Conservation (phyloP, 495 filamentous ascomycete species). For the Tirmania nivea region DNA sequence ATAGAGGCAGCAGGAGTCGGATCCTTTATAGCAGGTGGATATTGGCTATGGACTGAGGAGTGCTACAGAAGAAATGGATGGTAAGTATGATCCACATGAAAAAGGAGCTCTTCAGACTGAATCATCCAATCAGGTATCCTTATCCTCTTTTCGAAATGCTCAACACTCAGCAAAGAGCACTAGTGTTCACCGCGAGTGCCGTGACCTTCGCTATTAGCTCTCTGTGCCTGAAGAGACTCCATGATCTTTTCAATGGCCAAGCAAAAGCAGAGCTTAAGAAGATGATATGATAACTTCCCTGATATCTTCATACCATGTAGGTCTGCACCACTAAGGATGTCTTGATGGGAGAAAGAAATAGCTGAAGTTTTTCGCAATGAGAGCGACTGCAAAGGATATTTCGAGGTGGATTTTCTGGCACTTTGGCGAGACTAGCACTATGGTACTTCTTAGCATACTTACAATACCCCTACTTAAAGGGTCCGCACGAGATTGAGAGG, state of each 20-base stretch:
- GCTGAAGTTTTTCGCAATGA: too few relatives aligned
- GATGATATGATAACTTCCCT: constrained; percentile 2
- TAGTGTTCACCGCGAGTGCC: constrained; percentile 49
- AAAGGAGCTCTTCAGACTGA: neutral
- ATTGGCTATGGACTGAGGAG: constrained; percentile 77
- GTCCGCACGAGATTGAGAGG: too few relatives aligned
- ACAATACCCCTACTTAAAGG: too few relatives aligned
- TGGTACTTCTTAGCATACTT: too few relatives aligned
- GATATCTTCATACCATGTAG: too few relatives aligned
- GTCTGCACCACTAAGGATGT: too few relatives aligned
- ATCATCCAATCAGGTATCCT: constrained; percentile 31
- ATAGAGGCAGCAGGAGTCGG: constrained; percentile 41
- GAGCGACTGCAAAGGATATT: too few relatives aligned
- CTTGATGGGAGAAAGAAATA: too few relatives aligned
- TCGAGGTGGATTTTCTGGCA: too few relatives aligned
- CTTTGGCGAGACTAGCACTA: too few relatives aligned
- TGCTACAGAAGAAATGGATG: constrained; percentile 38
- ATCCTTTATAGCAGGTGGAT: constrained; percentile 41
- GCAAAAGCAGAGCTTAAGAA: constrained; percentile 19
- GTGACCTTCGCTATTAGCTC: constrained; percentile 51
- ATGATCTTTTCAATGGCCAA: constrained; percentile 48
- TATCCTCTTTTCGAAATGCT: constrained; percentile 62
- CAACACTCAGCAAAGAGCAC: constrained; percentile 35
- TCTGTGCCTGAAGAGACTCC: constrained; percentile 39
- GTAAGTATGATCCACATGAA: constrained; percentile 22